These are phyloP conservation scores for Truncatella angustata DNA, from an alignment of 2,329 filamentous ascomycete genomes.

Conservation along the genomic window DNA sequence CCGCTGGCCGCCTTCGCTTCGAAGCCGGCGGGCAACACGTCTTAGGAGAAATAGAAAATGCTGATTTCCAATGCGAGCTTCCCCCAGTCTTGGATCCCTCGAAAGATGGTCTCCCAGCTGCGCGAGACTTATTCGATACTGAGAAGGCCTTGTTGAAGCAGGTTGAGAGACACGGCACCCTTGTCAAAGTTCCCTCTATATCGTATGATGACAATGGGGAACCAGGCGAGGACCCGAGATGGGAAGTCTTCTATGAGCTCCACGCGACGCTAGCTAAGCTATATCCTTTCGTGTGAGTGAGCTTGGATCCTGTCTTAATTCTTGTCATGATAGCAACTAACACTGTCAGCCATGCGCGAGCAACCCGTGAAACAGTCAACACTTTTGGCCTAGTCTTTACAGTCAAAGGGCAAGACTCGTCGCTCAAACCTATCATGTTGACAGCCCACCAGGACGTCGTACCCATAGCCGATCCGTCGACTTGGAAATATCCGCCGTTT, in stretches of 20 bases:
- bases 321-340: too few relatives aligned
- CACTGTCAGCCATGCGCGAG: conserved; percentile 34
- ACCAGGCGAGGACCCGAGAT: conserved; percentile 52
- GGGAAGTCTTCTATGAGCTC: conserved; percentile 51
- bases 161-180: conserved; percentile 33
- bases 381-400: conserved; percentile 62
- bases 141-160: conserved; percentile 31
- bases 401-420: conserved; percentile 49
- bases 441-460: conserved; percentile 58
- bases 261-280: conserved; percentile 44
- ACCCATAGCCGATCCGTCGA: conserved; percentile 46
- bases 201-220: conserved; percentile 56
- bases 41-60: conserved; percentile 9
- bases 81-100: conserved; percentile 25
- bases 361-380: conserved; percentile 55
- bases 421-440: conserved; percentile 52
- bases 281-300: conserved; percentile 47
- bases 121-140: conserved; percentile 25
- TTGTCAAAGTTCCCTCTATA: conserved; percentile 54
- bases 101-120: conserved; percentile 27
- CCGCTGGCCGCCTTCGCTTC: conserved; percentile 13
- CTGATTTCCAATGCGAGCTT: conserved; percentile 27
- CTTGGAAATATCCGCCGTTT: conserved; percentile 55
- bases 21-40: conserved; percentile 15
- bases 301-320: too few relatives aligned